Percentiles rank a stretch among this genome's conserved stretches.
Evolutionary conservation across 1,284 basidiomycete genomes (phyloP).

Genomic region (Spongispora temasekensis): DNA sequence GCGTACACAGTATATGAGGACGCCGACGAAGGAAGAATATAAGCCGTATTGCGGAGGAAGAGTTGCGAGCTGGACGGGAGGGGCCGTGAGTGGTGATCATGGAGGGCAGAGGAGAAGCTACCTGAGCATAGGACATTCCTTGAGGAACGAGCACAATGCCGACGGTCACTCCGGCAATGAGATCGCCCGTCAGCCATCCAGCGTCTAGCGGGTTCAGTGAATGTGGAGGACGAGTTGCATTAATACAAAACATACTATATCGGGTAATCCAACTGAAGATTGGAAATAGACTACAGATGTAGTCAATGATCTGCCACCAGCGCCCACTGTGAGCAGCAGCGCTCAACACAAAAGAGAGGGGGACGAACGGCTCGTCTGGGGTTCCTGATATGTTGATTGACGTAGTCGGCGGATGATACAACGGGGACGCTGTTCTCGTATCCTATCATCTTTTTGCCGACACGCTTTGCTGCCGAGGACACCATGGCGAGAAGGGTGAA

Average conservation of each 20-base stretch:
- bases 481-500: constrained; percentile 36
- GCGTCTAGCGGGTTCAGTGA: constrained; percentile 45
- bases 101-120: constrained; percentile 25
- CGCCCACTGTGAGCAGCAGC: constrained; percentile 6
- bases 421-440: constrained; percentile 60
- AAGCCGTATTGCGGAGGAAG: constrained; percentile 89
- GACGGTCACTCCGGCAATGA: constrained; percentile 89
- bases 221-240: background rate
- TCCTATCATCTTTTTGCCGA: constrained; percentile 59
- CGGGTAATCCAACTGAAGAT: constrained; percentile 81
- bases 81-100: constrained; percentile 1
- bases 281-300: constrained; percentile 76
- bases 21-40: constrained; percentile 94
- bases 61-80: constrained; percentile 68
- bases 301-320: constrained; percentile 51
- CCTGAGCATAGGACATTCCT: constrained; percentile 80
- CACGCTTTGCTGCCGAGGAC: constrained; percentile 46
- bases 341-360: background rate
- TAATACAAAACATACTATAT: constrained; percentile 61
- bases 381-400: constrained; percentile 40
- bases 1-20: constrained; percentile 76
- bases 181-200: constrained; percentile 76
- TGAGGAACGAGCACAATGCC: constrained; percentile 92
- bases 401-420: constrained; percentile 57
- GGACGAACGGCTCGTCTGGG: constrained; percentile 51